Evolutionary conservation across 352 stramenopile species (phyloP), one percentile per base, ranked within the genome.

Genomic region (Phytophthora rubi): DNA sequence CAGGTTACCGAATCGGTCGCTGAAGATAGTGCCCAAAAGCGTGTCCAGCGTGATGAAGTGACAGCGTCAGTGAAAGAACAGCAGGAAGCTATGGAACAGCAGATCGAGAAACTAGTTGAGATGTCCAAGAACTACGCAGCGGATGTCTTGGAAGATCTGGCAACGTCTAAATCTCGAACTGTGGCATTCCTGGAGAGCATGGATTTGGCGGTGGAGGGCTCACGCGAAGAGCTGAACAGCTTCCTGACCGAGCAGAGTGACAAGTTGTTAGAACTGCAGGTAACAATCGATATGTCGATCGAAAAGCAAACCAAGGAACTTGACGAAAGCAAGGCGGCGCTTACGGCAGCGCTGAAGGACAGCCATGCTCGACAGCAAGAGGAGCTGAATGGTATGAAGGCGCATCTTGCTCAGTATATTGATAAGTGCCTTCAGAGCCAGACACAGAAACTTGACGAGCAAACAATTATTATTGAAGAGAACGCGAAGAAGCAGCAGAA

Each of bases 231-330:
- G 44, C 61, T 81, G 52, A 59, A 57, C 21, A 68, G 45, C 35
- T 89, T 89, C 30, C 26, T 89, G 8, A 67, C 35, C 6, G 79
- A 83, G 32, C 80, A 88, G 42, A 81, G 69, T 60, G 55, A 85
- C 49, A 82, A 82, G 32, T 57, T 89, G 62, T 30, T 83, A 18
- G 75, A 86, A 49, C 55, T 88, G 6, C 77, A 89, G 59, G 62
- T 73, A 3, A 57, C 69, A 37, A 83, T 89, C 15, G 76, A 85
- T 32, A 76, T 74, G 42, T 83, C 77, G 28, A 76, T 89, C 15
- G 62, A 79, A 16, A 80, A 81, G 23, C 82, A 88, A 47, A 59
- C 55, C 13, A 80, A 79, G 26, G 70, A 86, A 49, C 60, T 89
- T 12, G 56, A 77, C 2, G 71, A 75, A 45, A 81, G 69, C 58